A percentile compares a stretch with the other conserved stretches of the same genome.
These are phyloP conservation scores for Lachnum nothofagi DNA, from an alignment of 2,329 filamentous ascomycete species.

Conservation along the genomic window DNA sequence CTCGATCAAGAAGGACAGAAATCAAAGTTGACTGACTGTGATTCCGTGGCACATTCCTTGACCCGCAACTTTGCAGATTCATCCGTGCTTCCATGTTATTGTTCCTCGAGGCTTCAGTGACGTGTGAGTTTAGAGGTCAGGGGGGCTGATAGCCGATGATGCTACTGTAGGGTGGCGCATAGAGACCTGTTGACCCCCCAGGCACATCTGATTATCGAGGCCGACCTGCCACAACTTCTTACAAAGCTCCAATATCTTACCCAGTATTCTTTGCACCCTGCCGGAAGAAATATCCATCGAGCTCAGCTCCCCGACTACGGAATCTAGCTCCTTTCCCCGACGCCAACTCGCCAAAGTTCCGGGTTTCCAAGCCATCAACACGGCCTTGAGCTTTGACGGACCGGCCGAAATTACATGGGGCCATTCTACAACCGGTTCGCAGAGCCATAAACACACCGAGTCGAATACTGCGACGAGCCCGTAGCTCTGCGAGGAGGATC, in stretches of 20 bases:
- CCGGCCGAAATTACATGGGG: conserved; percentile 27
- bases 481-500: conserved; percentile 11
- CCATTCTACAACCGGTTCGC: conserved; percentile 19
- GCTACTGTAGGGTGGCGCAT: not conserved
- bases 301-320: not conserved
- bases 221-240: conserved; percentile 1
- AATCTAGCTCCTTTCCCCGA: not conserved
- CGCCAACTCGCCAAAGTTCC: conserved; percentile 1
- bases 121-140: not conserved
- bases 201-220: not conserved
- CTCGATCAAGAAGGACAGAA: too few species aligned
- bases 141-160: not conserved
- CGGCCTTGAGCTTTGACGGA: conserved; percentile 22
- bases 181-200: not conserved
- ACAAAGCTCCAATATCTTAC: not conserved
- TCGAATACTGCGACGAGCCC: conserved; percentile 14
- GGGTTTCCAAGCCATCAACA: conserved; percentile 10
- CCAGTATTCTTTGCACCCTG: not conserved
- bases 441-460: conserved; percentile 23
- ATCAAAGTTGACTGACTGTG: not conserved
- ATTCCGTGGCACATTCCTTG: not conserved
- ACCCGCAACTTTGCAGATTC: not conserved
- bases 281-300: not conserved
- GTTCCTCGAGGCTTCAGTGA: not conserved
- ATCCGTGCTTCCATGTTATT: not conserved